Percentiles rank a stretch among this genome's conserved stretches.
These are phyloP conservation scores for Carex arenaria DNA, from an alignment of 202 grass and related monocot genomes.

Conservation along the genomic window DNA sequence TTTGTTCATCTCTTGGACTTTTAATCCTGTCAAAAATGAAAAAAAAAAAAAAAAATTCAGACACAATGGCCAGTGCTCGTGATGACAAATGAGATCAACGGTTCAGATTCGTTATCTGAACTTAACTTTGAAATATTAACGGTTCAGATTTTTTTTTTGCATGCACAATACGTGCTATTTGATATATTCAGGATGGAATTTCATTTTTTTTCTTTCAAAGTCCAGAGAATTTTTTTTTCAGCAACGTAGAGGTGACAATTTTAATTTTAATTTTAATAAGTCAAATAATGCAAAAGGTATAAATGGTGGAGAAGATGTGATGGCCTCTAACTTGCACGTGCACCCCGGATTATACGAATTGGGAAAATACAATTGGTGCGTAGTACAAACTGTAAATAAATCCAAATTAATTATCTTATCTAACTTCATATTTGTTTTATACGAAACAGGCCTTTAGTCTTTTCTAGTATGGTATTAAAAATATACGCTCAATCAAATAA, in stretches of 20 bases:
- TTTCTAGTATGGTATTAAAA: too few species aligned
- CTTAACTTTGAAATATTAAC: too few species aligned
- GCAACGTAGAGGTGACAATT: not conserved
- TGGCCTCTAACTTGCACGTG: not conserved
- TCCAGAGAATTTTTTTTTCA: not conserved
- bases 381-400: not conserved
- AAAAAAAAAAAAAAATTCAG: too few species aligned
- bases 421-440: not conserved
- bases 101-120: too few species aligned
- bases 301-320: not conserved
- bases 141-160: too few species aligned
- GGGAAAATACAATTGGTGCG: not conserved
- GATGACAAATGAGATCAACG: too few species aligned
- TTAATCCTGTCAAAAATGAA: too few species aligned
- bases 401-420: not conserved
- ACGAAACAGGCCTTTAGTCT: too few species aligned
- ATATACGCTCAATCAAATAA: too few species aligned
- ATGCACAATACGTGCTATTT: too few species aligned
- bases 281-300: not conserved
- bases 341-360: not conserved
- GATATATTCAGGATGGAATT: not conserved
- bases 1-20: too few species aligned
- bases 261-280: not conserved
- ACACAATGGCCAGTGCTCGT: too few species aligned
- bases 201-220: not conserved